Conservation (phyloP, 225 moss, liverwort and hornwort species). For the Physcomitrium patens region DNA sequence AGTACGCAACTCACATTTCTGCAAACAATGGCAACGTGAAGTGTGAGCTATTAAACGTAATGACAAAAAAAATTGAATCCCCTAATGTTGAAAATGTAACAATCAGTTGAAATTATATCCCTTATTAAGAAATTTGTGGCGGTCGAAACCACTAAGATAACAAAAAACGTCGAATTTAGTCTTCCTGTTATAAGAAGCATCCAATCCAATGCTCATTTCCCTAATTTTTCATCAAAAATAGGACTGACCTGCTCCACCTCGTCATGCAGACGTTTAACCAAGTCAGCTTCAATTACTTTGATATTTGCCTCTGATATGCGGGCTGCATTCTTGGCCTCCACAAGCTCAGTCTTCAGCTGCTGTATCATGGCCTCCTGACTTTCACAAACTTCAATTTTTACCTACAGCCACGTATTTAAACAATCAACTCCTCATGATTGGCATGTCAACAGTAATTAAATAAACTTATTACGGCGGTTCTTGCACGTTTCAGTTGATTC, state of each 20-base stretch:
- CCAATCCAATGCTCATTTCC: too few relatives aligned
- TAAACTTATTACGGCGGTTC: background rate
- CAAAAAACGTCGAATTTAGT: too few relatives aligned
- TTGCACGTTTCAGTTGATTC: background rate
- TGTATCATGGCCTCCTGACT: slow-evolving; percentile 12
- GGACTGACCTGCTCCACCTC: slow-evolving; percentile 35
- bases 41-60: background rate
- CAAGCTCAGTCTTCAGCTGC: slow-evolving; percentile 29
- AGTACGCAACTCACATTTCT: slow-evolving; percentile 51
- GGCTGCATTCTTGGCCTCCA: slow-evolving; percentile 18
- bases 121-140: too few relatives aligned
- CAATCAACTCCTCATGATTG: fast-evolving
- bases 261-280: slow-evolving; percentile 4
- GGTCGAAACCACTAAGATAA: too few relatives aligned
- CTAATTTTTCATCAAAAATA: too few relatives aligned
- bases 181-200: too few relatives aligned
- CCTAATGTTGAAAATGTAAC: too few relatives aligned
- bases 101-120: too few relatives aligned
- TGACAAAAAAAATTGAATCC: background rate
- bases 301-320: background rate
- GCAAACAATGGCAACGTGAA: slow-evolving; percentile 3
- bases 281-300: slow-evolving; percentile 12
- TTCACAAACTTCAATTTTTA: slow-evolving; percentile 10
- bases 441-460: fast-evolving
- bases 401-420: slow-evolving; percentile 25